phyloP scores from a whole-genome alignment of 2,329 filamentous ascomycete genomes.

The Arthrobotrys pseudoclavata region DNA sequence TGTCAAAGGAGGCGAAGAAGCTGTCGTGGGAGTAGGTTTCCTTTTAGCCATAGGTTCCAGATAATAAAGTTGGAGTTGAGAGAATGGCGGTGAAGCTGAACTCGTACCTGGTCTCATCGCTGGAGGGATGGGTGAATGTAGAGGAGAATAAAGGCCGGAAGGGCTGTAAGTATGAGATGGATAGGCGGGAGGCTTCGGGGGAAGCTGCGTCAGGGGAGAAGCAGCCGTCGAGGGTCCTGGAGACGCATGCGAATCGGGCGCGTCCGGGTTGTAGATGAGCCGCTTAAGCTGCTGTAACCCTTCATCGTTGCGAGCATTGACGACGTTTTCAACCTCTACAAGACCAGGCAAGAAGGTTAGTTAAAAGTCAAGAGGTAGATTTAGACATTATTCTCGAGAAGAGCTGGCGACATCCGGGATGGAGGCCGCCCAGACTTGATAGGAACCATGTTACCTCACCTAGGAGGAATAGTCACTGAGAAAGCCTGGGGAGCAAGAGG shows the following conservation, averaged over 20 bases:
- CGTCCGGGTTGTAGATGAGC: constrained; percentile 56
- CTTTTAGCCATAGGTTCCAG: constrained; percentile 56
- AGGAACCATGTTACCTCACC: constrained; percentile 12
- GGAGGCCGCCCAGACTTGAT: constrained; percentile 45
- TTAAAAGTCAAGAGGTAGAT: background rate
- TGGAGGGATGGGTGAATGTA: constrained; percentile 54
- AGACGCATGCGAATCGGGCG: constrained; percentile 32
- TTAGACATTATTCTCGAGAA: too few species aligned
- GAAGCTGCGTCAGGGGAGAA: constrained; percentile 29
- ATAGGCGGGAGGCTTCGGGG: constrained; percentile 27
- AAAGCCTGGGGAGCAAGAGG: background rate
- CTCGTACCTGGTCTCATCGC: constrained; percentile 54
- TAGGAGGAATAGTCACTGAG: constrained; percentile 1
- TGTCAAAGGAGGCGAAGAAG: constrained; percentile 67
- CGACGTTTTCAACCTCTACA: constrained; percentile 48
- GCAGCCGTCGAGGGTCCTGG: constrained; percentile 48
- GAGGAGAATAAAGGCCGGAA: constrained; percentile 49
- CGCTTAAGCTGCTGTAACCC: constrained; percentile 46
- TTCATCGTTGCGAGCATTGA: constrained; percentile 50
- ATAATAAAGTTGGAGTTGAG: constrained; percentile 47
- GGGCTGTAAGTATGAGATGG: constrained; percentile 16
- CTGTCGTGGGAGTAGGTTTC: constrained; percentile 22
- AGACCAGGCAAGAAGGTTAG: background rate
- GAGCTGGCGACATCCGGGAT: background rate
- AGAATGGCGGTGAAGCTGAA: constrained; percentile 29